Conservation (phyloP, 1,284 basidiomycete species). For the Spongispora temasekensis region DNA sequence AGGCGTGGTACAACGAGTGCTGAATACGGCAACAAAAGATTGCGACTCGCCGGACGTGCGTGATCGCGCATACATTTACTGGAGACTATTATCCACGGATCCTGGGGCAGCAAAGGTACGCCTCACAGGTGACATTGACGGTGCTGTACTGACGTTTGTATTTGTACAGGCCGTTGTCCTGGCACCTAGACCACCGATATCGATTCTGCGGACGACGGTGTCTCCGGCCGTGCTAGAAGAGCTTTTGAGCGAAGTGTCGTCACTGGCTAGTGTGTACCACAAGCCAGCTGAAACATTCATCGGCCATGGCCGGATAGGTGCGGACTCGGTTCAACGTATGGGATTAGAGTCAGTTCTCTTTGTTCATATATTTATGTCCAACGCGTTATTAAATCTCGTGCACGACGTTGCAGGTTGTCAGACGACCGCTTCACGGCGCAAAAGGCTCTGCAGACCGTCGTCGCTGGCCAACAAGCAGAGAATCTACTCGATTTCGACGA, state of each 20-base stretch:
- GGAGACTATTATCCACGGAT: constrained; percentile 92
- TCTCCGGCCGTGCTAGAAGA: constrained; percentile 92
- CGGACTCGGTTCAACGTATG: constrained; percentile 77
- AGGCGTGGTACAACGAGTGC: constrained; percentile 84
- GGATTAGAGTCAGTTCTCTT: constrained; percentile 68
- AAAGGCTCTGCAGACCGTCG: constrained; percentile 88
- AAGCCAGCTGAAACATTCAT: constrained; percentile 94
- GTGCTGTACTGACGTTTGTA: too few species aligned
- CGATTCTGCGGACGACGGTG: constrained; percentile 88
- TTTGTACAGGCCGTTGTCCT: constrained; percentile 88
- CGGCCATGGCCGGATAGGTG: constrained; percentile 82
- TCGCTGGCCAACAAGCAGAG: constrained; percentile 88
- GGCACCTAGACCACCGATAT: constrained; percentile 90
- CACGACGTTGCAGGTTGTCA: constrained; percentile 45
- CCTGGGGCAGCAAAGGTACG: constrained; percentile 89
- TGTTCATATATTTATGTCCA: constrained; percentile 10
- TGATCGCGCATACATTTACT: constrained; percentile 96
- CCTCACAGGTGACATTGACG: not conserved
- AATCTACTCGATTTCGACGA: constrained; percentile 95
- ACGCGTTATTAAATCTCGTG: not conserved
- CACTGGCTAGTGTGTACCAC: constrained; percentile 91
- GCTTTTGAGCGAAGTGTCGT: constrained; percentile 85
- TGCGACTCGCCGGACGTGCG: constrained; percentile 98
- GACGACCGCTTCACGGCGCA: constrained; percentile 74
- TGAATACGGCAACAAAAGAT: constrained; percentile 94